Conservation (phyloP, 306 rosid species). For the Ammopiptanthus mongolicus region DNA sequence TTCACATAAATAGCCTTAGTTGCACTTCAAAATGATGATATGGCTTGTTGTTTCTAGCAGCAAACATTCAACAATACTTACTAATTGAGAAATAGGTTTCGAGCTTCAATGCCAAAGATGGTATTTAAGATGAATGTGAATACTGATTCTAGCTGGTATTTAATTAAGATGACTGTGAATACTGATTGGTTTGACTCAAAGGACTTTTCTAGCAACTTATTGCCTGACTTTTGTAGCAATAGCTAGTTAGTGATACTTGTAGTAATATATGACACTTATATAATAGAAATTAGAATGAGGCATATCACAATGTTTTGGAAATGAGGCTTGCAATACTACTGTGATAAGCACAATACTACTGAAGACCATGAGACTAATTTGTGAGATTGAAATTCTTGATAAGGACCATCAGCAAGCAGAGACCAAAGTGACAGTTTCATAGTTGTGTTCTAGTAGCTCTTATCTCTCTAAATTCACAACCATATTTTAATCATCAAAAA, state of each 20-base stretch:
- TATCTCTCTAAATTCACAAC: neutral
- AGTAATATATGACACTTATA: too few relatives aligned
- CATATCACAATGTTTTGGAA: too few relatives aligned
- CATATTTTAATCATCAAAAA: neutral
- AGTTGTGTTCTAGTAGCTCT: neutral
- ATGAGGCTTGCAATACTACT: too few relatives aligned
- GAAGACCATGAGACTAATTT: neutral
- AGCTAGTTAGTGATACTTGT: too few relatives aligned
- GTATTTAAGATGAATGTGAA: neutral
- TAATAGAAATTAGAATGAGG: too few relatives aligned
- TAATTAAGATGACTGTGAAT: too few relatives aligned
- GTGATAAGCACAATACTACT: too few relatives aligned
- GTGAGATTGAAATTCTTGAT: neutral
- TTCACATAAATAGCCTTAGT: neutral
- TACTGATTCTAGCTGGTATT: too few relatives aligned
- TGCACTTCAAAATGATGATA: neutral
- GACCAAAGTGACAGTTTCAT: neutral
- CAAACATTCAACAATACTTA: neutral
- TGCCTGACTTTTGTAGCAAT: too few relatives aligned
- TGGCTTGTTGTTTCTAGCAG: neutral
- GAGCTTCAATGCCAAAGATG: neutral
- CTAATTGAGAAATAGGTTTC: constrained; percentile 1
- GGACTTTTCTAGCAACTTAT: neutral
- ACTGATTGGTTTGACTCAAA: neutral
- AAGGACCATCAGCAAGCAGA: neutral